Conservation (phyloP, 352 stramenopile species). For the Phytophthora lateralis region DNA sequence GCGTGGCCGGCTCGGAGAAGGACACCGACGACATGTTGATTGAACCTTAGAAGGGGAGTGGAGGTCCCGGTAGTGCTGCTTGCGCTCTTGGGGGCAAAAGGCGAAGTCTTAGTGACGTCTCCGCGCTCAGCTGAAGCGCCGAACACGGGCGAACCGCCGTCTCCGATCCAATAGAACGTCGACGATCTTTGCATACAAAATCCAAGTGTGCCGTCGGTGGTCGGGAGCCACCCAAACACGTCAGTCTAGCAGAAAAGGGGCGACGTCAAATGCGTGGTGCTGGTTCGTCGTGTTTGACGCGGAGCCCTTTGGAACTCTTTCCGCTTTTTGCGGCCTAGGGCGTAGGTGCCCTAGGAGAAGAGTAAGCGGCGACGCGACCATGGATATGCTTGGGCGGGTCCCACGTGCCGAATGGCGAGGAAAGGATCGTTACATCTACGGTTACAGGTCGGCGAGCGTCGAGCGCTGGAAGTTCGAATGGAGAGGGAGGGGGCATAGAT, state of each 20-base stretch:
- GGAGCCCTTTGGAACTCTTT: slow-evolving; percentile 57
- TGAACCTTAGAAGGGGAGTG: slow-evolving; percentile 23
- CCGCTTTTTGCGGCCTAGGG: slow-evolving; percentile 61
- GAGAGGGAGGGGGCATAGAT: no score
- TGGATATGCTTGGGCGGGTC: neutral
- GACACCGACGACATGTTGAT: slow-evolving; percentile 42
- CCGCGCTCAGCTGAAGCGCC: neutral
- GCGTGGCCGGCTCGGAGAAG: slow-evolving; percentile 31
- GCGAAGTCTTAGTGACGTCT: slow-evolving; percentile 41
- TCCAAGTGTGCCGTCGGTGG: slow-evolving; percentile 29
- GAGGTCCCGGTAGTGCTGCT: slow-evolving; percentile 22
- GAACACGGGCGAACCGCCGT: slow-evolving; percentile 26
- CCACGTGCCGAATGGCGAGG: neutral
- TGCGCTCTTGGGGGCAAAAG: slow-evolving; percentile 48
- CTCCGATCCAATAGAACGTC: neutral
- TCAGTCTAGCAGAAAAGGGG: slow-evolving; percentile 22
- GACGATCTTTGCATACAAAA: slow-evolving; percentile 22
- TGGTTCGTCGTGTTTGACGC: slow-evolving; percentile 49
- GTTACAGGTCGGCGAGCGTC: slow-evolving; percentile 6
- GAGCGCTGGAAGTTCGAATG: neutral
- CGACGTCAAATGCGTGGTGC: slow-evolving; percentile 54
- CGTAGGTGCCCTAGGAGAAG: slow-evolving; percentile 37
- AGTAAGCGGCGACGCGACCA: neutral
- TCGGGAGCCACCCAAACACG: slow-evolving; percentile 20
- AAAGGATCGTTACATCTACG: slow-evolving; percentile 8